Base-by-base conservation (phyloP, 1,284 basidiomycete genomes). In the Fomitiporia mediterranea region DNA sequence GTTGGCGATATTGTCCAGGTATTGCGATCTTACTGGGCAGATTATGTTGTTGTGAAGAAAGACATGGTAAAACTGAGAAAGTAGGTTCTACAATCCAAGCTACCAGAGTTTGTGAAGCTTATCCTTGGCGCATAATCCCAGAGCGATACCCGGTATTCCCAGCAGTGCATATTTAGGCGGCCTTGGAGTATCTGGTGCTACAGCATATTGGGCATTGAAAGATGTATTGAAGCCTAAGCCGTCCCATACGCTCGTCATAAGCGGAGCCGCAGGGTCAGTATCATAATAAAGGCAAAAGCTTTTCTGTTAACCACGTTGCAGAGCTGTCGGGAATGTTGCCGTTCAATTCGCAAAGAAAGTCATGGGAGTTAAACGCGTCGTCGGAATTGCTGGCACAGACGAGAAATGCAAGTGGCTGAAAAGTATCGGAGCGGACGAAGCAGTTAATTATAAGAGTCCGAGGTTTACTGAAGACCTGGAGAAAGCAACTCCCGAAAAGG, bases 381-480 rank as follows among this genome's bases (percentile, higher is more conserved):
- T 78, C 58, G 76, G 74, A 30, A 72, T 77, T 50, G 76, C 76
- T 1, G 76, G 77, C 38, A 72, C 72, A 3, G 64, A 68, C 19
- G 72, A 72, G 44, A 79, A 79, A 68, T 76, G 74, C 64, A 61
- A 68, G 2, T 78, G 72, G 73, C 66, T 70, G 55, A 68, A 73
- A 55, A 67, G 67, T 35, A 67, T 75, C 53, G 73, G 73, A 1
- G 74, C 74, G 38, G 76, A 78, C 66, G 68, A 67, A 32, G 74
- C 72, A 28, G 65, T 78, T 65, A 74, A 78, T 63, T 78, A 79
- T 71, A 77, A 76, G 66, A 68, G 64, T 32, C 11, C 60, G n/a
- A 50, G 40, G 4, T 62, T 62, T 46, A 43, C 43, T 13, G 23
- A 60, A 7, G 63, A 62, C 17, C 50, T 65, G 11, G 55, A 25